phyloP scores from a whole-genome alignment of 345 rosid species.

The Odontarrhena argentea region DNA sequence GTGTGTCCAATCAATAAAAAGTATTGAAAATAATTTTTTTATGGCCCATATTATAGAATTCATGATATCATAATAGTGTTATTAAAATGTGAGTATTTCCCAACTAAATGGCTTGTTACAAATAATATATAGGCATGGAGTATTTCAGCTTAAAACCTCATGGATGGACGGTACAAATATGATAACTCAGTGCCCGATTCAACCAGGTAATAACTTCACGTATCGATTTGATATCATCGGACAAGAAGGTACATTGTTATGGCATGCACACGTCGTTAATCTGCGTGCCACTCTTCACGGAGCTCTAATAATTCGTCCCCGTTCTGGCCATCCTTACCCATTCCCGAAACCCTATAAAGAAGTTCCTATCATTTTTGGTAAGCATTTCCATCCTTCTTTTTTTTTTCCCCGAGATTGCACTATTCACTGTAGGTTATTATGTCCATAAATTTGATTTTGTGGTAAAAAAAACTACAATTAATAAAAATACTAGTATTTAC shows the following conservation, averaged over 20 bases:
- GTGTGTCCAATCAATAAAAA: not conserved
- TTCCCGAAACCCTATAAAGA: slow-evolving; percentile 40
- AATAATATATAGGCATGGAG: slow-evolving; percentile 54
- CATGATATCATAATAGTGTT: too few relatives aligned
- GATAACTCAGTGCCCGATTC: slow-evolving; percentile 52
- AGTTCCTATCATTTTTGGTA: slow-evolving; percentile 37
- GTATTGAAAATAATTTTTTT: not conserved
- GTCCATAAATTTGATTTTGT: too few relatives aligned
- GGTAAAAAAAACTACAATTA: too few relatives aligned
- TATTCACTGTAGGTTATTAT: too few relatives aligned
- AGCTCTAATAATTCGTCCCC: slow-evolving; percentile 51
- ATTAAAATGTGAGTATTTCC: too few relatives aligned
- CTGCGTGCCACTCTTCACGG: slow-evolving; percentile 53
- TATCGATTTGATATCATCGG: slow-evolving; percentile 43
- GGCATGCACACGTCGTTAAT: slow-evolving; percentile 48
- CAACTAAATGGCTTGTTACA: too few relatives aligned
- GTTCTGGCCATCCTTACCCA: slow-evolving; percentile 31
- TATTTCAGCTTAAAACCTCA: slow-evolving; percentile 41
- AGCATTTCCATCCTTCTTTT: too few relatives aligned
- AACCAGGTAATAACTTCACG: slow-evolving; percentile 39
- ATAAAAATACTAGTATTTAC: too few relatives aligned
- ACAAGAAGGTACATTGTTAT: slow-evolving; percentile 53
- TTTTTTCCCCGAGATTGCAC: too few relatives aligned
- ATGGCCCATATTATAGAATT: too few relatives aligned
- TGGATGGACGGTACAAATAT: slow-evolving; percentile 50